These are phyloP conservation scores for Phlebiopsis gigantea DNA, from an alignment of 768 basidiomycete genomes.

Conservation along the genomic window DNA sequence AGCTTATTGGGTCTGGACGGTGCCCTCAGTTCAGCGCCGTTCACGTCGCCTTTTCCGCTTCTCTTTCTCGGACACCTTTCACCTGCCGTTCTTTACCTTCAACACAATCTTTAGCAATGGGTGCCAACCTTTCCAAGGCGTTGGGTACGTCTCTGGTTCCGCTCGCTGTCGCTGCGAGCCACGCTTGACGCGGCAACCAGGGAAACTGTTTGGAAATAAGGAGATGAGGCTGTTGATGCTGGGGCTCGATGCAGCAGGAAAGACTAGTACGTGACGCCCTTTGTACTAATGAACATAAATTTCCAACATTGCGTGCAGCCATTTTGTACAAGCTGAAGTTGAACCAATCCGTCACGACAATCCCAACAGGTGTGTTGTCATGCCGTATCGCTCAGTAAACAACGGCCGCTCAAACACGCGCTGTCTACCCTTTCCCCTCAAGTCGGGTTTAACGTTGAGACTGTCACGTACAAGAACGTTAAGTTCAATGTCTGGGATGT, in stretches of 20 bases:
- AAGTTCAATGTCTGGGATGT: slow-evolving; percentile 97
- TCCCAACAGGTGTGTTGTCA: slow-evolving; percentile 75
- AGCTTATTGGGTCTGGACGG: slow-evolving; percentile 2
- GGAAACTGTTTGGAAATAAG: slow-evolving; percentile 95
- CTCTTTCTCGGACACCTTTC: slow-evolving; percentile 22
- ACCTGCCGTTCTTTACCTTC: slow-evolving; percentile 61
- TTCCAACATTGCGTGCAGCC: slow-evolving; percentile 41
- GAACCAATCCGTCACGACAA: slow-evolving; percentile 97
- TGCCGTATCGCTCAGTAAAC: slow-evolving; percentile 4
- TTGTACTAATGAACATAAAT: not conserved
- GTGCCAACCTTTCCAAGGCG: slow-evolving; percentile 83
- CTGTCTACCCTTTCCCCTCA: slow-evolving; percentile 3
- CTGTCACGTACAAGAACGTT: slow-evolving; percentile 98
- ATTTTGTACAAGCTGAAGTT: slow-evolving; percentile 99
- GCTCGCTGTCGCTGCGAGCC: not conserved
- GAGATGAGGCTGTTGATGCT: slow-evolving; percentile 98
- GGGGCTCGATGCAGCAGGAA: slow-evolving; percentile 95
- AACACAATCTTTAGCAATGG: slow-evolving; percentile 50
- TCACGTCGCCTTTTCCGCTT: slow-evolving; percentile 16
- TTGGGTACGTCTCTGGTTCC: slow-evolving; percentile 43
- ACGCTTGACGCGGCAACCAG: slow-evolving; percentile 33
- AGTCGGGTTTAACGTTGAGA: slow-evolving; percentile 99
- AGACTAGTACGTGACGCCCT: slow-evolving; percentile 73
- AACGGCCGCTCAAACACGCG: not conserved
- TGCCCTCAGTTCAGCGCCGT: slow-evolving; percentile 3